Percentiles rank a stretch among this genome's conserved stretches.
Evolutionary conservation across 2,329 filamentous ascomycete genomes (phyloP).

Genomic region (Fusarium stilboides): DNA sequence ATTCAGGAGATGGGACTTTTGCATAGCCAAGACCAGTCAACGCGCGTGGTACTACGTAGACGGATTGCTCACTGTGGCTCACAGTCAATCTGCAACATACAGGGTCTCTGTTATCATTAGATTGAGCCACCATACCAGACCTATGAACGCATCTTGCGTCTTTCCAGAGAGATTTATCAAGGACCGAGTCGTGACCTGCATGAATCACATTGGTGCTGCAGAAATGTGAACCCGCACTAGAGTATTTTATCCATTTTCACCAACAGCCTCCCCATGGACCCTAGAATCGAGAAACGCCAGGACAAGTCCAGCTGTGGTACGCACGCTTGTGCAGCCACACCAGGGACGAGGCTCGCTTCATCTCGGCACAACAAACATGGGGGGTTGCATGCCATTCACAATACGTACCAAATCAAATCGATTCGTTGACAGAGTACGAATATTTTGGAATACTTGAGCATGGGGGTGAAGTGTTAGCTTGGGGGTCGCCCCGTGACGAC

Average conservation of each 20-base stretch:
- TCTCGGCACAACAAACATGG: conserved; percentile 38
- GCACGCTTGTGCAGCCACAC: conserved; percentile 28
- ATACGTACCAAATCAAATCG: conserved; percentile 8
- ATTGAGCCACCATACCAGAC: conserved; percentile 3
- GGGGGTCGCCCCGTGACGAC: conserved; percentile 39
- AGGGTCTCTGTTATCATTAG: conserved; percentile 12
- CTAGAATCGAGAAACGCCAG: conserved; percentile 18
- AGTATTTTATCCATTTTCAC: conserved; percentile 20
- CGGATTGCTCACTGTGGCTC: conserved; percentile 21
- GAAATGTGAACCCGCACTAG: conserved; percentile 27
- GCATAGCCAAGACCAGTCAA: conserved; percentile 21
- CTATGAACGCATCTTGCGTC: conserved; percentile 13
- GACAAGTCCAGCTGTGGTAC: conserved; percentile 15
- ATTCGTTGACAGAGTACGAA: neutral
- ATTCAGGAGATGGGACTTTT: neutral
- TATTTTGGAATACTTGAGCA: conserved; percentile 17
- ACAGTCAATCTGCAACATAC: conserved; percentile 16
- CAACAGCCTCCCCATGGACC: conserved; percentile 3
- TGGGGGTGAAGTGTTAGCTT: conserved; percentile 18
- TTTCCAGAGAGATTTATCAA: conserved; percentile 4
- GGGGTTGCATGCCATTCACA: conserved; percentile 4
- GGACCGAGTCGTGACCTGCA: conserved; percentile 48
- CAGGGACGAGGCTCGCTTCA: conserved; percentile 37
- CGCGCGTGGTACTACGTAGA: conserved; percentile 4
- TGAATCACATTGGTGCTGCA: conserved; percentile 45